Base-by-base conservation (phyloP, 352 stramenopile genomes). In the Phytophthora pseudosyringae region DNA sequence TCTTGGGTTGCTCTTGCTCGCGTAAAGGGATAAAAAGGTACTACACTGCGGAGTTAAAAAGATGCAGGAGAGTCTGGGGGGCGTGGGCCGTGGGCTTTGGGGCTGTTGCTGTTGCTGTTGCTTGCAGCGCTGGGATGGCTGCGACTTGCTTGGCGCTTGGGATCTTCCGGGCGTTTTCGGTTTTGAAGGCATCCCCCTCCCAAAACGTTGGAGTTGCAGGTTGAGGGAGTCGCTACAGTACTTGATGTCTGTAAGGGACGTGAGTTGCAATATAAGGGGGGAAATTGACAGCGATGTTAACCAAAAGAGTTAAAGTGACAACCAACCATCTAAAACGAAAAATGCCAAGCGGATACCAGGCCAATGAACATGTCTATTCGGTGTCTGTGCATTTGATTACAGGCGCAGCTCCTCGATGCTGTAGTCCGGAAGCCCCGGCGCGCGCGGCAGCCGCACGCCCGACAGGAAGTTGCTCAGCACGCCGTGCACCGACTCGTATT, bases 391-490 rank as follows among this genome's bases (percentile, higher is more conserved):
- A 38, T 45, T 64, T 41, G 26, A 64, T 76, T 88, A 90, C 48
- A 90, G 78, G 50, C 68, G 55, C 38, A 93, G 67, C 64, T 91
- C 78, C 71, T 93, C 84, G 69, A 93, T 89, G 50, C 77, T 86
- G 70, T 93, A 93, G 62, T 93, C 82, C 9, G 82, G 67, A 45
- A 93, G 81, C 66, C 79, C 82, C 21, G 82, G 81, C 15, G 81
- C 76, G 39, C 72, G 69, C 32, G 84, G 83, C 41, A 95, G 73
- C 64, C 76, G 77, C 50, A 91, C 79, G 36, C 81, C 80, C n/a
- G 77, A 86, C 43, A 94, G 39, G 43, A 92, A 90, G 78, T 94
- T 92, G 63, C 79, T 84, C 36, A 95, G 69, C 47, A 93, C 87
- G 54, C 74, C 82, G 40, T 91, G 79, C 15, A 93, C 82, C 39